Conservation (phyloP, 228 moss, liverwort and hornwort genomes). For the Sphagnum fallax region DNA sequence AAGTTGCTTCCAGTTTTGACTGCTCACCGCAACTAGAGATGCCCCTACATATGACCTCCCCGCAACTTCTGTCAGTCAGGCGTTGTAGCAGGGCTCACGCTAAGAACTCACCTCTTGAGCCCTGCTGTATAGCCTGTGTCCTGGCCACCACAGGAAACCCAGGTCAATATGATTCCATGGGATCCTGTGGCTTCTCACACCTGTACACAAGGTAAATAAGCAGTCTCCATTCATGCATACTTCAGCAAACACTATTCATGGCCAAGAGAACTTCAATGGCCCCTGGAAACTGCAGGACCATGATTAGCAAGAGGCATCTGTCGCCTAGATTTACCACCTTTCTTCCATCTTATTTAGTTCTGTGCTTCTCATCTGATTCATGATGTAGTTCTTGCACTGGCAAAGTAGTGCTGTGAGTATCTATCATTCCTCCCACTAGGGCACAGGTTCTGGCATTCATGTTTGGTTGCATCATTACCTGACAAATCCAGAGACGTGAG, state of each 20-base stretch:
- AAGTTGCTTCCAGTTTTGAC: slow-evolving; percentile 2
- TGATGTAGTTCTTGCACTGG: neutral
- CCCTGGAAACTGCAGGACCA: neutral
- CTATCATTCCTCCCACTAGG: neutral
- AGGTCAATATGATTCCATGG: neutral
- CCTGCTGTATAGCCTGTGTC: neutral
- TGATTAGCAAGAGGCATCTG: neutral
- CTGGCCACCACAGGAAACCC: neutral
- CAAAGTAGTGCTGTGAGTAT: neutral
- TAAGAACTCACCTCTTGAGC: slow-evolving; percentile 7
- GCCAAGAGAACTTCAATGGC: neutral
- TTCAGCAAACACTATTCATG: neutral
- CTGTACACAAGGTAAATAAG: neutral
- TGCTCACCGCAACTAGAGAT: slow-evolving; percentile 3
- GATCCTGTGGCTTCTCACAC: slow-evolving; percentile 1
- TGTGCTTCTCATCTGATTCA: neutral
- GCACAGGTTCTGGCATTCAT: neutral
- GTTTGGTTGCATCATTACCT: slow-evolving; percentile 30
- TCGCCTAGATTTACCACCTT: neutral
- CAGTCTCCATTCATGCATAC: neutral
- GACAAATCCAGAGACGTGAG: slow-evolving; percentile 67
- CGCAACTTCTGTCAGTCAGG: neutral
- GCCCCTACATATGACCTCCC: slow-evolving; percentile 3
- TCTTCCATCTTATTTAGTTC: neutral
- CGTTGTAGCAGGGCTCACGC: slow-evolving; percentile 11